Evolutionary conservation across 768 basidiomycete genomes (phyloP).

Genomic region (Boletus reticulatus): DNA sequence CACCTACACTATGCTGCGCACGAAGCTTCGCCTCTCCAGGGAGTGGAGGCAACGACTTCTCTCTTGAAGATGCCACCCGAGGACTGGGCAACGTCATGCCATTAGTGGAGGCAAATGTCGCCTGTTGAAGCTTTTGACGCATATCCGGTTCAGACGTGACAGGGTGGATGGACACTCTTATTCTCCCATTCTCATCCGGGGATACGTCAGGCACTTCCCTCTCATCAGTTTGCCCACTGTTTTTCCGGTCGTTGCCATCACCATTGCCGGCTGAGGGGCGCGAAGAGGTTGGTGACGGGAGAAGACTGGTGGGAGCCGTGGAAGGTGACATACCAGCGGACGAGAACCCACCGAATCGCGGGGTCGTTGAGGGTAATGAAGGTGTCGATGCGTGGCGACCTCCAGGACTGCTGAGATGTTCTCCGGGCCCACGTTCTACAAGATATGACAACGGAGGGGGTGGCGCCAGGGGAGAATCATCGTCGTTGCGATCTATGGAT

Average conservation of each 20-base stretch:
- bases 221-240: conserved; percentile 43
- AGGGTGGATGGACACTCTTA: conserved; percentile 46
- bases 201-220: conserved; percentile 35
- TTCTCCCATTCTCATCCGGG: conserved; percentile 34
- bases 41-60: conserved; percentile 79
- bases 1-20: conserved; percentile 30
- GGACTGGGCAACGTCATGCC: conserved; percentile 29
- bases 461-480: conserved; percentile 78
- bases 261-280: conserved; percentile 59
- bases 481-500: conserved; percentile 46
- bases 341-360: conserved; percentile 49
- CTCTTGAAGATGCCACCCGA: conserved; percentile 40
- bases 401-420: conserved; percentile 39
- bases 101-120: conserved; percentile 33
- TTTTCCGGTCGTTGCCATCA: conserved; percentile 45
- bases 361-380: conserved; percentile 58
- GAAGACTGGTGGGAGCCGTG: conserved; percentile 70
- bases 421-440: conserved; percentile 56
- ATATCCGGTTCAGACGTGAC: conserved; percentile 63
- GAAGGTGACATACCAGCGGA: conserved; percentile 69
- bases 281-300: conserved; percentile 76
- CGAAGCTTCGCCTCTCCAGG: conserved; percentile 53
- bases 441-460: conserved; percentile 92
- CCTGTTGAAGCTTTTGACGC: conserved; percentile 44
- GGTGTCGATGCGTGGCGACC: conserved; percentile 67